phyloP scores from a whole-genome alignment of 495 filamentous ascomycete species.

The Astrocystis sublimbata region DNA sequence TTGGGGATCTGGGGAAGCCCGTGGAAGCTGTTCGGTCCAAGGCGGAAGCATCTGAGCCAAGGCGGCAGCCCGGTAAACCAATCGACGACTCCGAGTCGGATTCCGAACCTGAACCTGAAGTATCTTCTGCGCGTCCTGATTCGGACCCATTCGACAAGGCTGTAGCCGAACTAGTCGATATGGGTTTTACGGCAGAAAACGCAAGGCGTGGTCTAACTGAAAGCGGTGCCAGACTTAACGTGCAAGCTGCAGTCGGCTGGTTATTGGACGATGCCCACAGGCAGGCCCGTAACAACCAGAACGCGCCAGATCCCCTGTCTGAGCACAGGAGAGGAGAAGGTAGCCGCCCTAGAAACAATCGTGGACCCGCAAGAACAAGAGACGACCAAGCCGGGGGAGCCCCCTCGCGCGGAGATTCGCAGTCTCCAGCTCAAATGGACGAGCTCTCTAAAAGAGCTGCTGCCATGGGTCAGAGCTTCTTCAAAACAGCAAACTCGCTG shows the following conservation, averaged over 20 bases:
- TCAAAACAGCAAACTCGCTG: constrained; percentile 90
- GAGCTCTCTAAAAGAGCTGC: constrained; percentile 81
- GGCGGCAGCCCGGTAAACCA: constrained; percentile 41
- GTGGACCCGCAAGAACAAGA: constrained; percentile 39
- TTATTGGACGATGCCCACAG: constrained; percentile 86
- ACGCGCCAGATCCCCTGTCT: constrained; percentile 22
- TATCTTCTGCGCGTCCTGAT: constrained; percentile 29
- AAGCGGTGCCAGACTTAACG: constrained; percentile 75
- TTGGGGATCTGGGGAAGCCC: constrained; percentile 83
- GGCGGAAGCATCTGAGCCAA: constrained; percentile 39
- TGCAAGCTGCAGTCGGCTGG: constrained; percentile 87
- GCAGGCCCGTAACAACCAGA: constrained; percentile 52
- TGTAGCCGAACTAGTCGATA: constrained; percentile 88
- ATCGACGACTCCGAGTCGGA: constrained; percentile 47
- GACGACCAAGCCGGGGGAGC: constrained; percentile 34
- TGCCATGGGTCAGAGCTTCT: constrained; percentile 75
- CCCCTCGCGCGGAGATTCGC: constrained; percentile 54
- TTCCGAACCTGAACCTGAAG: constrained; percentile 39
- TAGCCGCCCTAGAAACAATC: constrained; percentile 36
- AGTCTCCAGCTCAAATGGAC: constrained; percentile 63
- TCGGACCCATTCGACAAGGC: constrained; percentile 72
- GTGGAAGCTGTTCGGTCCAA: constrained; percentile 70
- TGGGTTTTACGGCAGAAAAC: constrained; percentile 86
- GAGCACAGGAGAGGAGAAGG: constrained; percentile 26
- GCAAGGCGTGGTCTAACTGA: constrained; percentile 73